Percentiles rank a stretch among this genome's conserved stretches.
These are phyloP conservation scores for Curvularia spicifera DNA, from an alignment of 2,329 filamentous ascomycete species.

Conservation along the genomic window DNA sequence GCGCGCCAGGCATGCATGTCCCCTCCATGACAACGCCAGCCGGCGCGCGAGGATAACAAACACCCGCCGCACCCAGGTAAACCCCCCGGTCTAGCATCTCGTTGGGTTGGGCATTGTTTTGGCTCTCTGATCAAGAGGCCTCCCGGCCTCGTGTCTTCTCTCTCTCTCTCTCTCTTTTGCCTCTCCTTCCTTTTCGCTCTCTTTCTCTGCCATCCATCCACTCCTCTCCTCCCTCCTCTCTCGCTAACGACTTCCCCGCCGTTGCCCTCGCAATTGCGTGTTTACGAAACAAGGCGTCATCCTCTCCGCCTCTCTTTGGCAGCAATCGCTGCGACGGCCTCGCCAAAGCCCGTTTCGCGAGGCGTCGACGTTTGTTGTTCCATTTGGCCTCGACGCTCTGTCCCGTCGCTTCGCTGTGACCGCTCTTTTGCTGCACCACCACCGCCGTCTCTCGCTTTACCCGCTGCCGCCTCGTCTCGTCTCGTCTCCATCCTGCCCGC, in stretches of 20 bases:
- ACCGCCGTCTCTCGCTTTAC: slow-evolving; percentile 3
- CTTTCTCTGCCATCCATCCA: background rate
- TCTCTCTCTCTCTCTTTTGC: background rate
- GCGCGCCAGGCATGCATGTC: slow-evolving; percentile 28
- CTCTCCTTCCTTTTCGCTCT: background rate
- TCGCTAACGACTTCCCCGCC: slow-evolving; percentile 13
- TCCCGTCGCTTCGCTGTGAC: slow-evolving; percentile 13
- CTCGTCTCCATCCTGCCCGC: background rate
- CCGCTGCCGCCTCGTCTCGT: background rate
- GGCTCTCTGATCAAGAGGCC: background rate
- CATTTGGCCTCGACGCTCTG: slow-evolving; percentile 7
- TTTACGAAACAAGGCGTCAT: slow-evolving; percentile 24
- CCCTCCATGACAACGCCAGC: slow-evolving; percentile 27
- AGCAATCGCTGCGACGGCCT: background rate
- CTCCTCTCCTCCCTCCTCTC: background rate
- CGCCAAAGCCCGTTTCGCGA: slow-evolving; percentile 3
- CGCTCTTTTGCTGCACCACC: slow-evolving; percentile 9
- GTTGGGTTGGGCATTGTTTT: background rate
- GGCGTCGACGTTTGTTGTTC: background rate
- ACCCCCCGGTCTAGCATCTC: background rate
- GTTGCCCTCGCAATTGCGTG: slow-evolving; percentile 28
- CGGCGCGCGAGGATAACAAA: slow-evolving; percentile 19
- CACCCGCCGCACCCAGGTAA: background rate
- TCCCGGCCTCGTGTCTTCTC: background rate
- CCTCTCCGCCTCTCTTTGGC: background rate